Percentiles rank a stretch among this genome's conserved stretches.
Evolutionary conservation across 108 stramenopile genomes (phyloP).

Genomic region (Skeletonema menzelii): DNA sequence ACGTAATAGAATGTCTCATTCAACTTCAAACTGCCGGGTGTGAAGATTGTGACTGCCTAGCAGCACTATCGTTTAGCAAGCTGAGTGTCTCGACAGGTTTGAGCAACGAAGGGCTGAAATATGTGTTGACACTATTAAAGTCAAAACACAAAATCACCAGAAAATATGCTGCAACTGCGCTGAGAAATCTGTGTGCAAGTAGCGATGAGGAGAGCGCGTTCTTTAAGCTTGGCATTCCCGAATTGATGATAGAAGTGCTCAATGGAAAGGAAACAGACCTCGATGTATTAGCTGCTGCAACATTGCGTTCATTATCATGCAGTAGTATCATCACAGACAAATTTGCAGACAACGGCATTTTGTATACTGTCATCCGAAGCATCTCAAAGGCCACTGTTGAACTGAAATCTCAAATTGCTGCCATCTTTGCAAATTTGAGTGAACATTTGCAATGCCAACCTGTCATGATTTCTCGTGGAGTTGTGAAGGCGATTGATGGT

Average conservation of each 20-base stretch:
- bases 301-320: conserved; percentile 71
- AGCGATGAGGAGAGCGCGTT: conserved; percentile 57
- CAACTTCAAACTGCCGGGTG: conserved; percentile 53
- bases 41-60: conserved; percentile 73
- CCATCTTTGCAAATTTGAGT: conserved; percentile 73
- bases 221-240: conserved; percentile 66
- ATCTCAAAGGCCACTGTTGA: conserved; percentile 64
- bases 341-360: conserved; percentile 52
- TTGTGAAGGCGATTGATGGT: conserved; percentile 53
- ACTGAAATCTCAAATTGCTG: conserved; percentile 72
- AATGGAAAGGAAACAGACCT: conserved; percentile 57
- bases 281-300: conserved; percentile 65
- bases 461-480: conserved; percentile 61
- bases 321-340: conserved; percentile 52
- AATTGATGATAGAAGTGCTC: conserved; percentile 54
- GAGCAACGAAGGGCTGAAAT: conserved; percentile 56
- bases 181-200: conserved; percentile 75
- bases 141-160: conserved; percentile 61
- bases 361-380: conserved; percentile 59
- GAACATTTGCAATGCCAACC: conserved; percentile 71
- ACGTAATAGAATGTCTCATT: conserved; percentile 63
- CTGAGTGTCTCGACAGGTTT: conserved; percentile 57
- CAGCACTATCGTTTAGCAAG: conserved; percentile 75
- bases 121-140: conserved; percentile 60
- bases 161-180: conserved; percentile 66